phyloP scores from a whole-genome alignment of 371 early-diverging fungal genomes.

The Mycotypha africana region DNA sequence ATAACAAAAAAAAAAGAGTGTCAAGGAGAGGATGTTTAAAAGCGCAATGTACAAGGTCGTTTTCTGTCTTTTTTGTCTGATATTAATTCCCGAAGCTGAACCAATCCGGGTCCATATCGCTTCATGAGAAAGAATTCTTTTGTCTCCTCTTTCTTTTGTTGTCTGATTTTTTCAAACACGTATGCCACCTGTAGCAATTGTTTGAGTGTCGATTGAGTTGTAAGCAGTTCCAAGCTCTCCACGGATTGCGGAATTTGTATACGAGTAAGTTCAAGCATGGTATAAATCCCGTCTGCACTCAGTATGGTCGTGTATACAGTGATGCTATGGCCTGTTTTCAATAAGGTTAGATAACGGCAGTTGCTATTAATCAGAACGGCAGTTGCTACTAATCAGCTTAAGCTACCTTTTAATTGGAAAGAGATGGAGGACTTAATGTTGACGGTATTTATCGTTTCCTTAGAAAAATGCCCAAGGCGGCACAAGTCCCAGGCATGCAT shows the following conservation, averaged over 20 bases:
- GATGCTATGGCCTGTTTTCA: constrained; percentile 3
- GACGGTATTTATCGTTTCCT: constrained; percentile 2
- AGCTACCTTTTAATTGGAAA: constrained; percentile 10
- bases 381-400: constrained; percentile 2
- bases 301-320: constrained; percentile 4
- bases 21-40: constrained; percentile 4
- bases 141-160: neutral
- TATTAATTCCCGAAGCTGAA: neutral
- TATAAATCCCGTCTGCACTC: neutral
- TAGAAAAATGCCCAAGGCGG: constrained; percentile 6
- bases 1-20: constrained; percentile 3
- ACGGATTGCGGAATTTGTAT: constrained; percentile 5
- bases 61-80: neutral
- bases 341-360: constrained; percentile 1
- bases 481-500: constrained; percentile 11
- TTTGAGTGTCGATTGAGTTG: constrained; percentile 1
- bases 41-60: constrained; percentile 6
- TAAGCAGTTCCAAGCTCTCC: constrained; percentile 1
- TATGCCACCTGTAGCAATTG: constrained; percentile 2
- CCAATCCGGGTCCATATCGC: constrained; percentile 13
- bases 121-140: constrained; percentile 19
- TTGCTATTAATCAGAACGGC: constrained; percentile 1
- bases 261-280: constrained; percentile 1
- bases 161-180: constrained; percentile 5
- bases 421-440: neutral